A percentile compares a stretch with the other conserved stretches of the same genome.
phyloP scores from a whole-genome alignment of 805 yeast species.

The Nakazawaea peltata region DNA sequence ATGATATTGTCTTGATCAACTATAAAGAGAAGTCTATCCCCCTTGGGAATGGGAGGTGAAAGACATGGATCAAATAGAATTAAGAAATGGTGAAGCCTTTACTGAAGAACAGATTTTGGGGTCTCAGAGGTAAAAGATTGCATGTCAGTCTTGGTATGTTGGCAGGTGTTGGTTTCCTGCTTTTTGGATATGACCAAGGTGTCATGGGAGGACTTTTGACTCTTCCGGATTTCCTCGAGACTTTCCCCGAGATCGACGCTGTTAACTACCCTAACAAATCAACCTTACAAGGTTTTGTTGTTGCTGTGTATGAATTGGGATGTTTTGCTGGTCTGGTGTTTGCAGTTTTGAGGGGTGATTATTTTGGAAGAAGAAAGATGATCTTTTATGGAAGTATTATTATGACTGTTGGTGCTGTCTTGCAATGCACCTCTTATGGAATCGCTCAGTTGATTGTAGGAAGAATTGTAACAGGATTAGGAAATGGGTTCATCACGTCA shows the following conservation, averaged over 20 bases:
- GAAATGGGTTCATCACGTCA: conserved; percentile 35
- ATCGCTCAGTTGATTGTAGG: conserved; percentile 36
- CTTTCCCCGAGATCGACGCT: conserved; percentile 19
- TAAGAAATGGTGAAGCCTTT: too few species aligned
- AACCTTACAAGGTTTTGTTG: conserved; percentile 39
- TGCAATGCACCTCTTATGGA: conserved; percentile 27
- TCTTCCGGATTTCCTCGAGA: conserved; percentile 14
- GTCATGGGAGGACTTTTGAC: conserved; percentile 32
- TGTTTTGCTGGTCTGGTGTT: conserved; percentile 35
- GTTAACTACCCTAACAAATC: conserved; percentile 25
- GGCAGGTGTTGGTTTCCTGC: conserved; percentile 26
- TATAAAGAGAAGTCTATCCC: too few species aligned
- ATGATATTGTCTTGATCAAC: too few species aligned
- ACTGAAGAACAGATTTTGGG: conserved; percentile 4
- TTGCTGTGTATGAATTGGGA: conserved; percentile 38
- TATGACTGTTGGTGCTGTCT: conserved; percentile 27
- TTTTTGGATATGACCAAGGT: conserved; percentile 47
- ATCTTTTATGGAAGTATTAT: conserved; percentile 28
- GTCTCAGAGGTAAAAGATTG: conserved; percentile 14
- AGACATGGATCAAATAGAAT: too few species aligned
- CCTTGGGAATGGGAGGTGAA: too few species aligned
- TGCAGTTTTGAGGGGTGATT: conserved; percentile 32
- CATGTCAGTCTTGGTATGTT: conserved; percentile 13
- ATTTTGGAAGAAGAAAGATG: conserved; percentile 30
- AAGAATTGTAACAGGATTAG: conserved; percentile 35